Base-by-base conservation (phyloP, 441 rosid species). In the Hura crepitans region DNA sequence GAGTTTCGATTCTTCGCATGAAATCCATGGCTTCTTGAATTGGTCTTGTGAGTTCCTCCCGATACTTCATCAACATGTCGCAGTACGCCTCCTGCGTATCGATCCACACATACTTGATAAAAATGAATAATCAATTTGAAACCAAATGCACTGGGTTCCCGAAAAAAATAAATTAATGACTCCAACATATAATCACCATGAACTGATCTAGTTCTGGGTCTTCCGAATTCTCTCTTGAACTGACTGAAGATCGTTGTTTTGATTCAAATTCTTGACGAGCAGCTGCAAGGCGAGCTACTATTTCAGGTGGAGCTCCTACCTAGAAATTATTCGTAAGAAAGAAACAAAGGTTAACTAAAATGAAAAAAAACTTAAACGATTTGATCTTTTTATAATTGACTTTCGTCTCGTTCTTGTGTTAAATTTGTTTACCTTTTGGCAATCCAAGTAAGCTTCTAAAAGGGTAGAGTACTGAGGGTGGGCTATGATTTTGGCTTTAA, bases 201-300 rank as follows among this genome's bases (percentile, higher is more conserved):
- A 95, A 95, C 80, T 95, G 99, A 81, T 95, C 99, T 22, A 95
- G 79, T 77, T 95, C 98, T 2, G 98, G 98, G 83, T 95, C 99
- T 76, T 89, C 90, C 0, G 85, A 80, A 62, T 28, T 43, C 33
- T 81, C 87, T 68, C 86, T 75, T 0, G 86, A 69, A 62, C 59
- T 64, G 63, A 78, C 62, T 17, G 82, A 80, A 47, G 76, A 82
- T 67, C 90, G 83, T 72, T 85, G 92, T 68, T 87, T 74, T 4
- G 90, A 78, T 75, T 92, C 96, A 8, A 88, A 89, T 72, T 89
- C 97, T 71, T 88, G 93, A 45, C 90, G 75, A 49, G 85, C 88
- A 31, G 89, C 91, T 0, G 83, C 84, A 9, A 95, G 86, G 77
- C 85, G 80, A 42, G 85, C 89, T 47, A 81, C 89, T 30, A 88